Base-by-base conservation (phyloP, 768 basidiomycete genomes). In the Boletus rubroflammeus region DNA sequence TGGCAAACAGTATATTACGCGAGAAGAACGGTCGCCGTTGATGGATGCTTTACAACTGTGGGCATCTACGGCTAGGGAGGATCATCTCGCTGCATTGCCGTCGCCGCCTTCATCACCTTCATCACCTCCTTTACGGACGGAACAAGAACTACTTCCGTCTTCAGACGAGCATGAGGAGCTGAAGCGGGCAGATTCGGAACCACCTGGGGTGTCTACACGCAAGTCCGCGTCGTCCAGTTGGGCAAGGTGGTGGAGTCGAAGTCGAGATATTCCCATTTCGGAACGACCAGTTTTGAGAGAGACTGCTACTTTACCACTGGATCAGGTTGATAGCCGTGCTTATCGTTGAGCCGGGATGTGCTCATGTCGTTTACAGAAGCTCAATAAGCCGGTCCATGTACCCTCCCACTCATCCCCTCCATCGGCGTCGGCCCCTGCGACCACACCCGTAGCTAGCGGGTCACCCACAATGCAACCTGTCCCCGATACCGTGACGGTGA, bases 241-340 rank as follows among this genome's bases (percentile, higher is more conserved):
- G 91, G 81, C 81, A 35, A 80, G 83, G 36, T 93, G 91, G 92
- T 94, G 89, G 90, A 84, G 80, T 56, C 76, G 88, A 19, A 85
- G 82, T 68, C 71, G 76, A 51, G 73, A 71, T 50, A 75, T 70
- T 49, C 40, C 49, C 7, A 42, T 54, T 10, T 55, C 59, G 26
- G 62, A 70, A 42, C 56, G 58, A 14, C 63, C 70, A 6, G 2
- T 54, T 34, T 46, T 68, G 36, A 62, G 71, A 42, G 62, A 53
- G 19, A 51, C 64, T 17, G 51, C 57, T 29, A 67, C 69, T 35
- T 14, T 69, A 5, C 64, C 70, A 14, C 23, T 57, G 14, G 60
- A 63, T 47, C 56, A 68, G 47, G 69, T 67, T 50, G 34, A 47
- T 57, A 15, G 40, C 9, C n/a, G 6, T 32, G 8, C 7, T 50